Conservation (phyloP, 129 eudicot genomes). For the Kitagawia praeruptora region DNA sequence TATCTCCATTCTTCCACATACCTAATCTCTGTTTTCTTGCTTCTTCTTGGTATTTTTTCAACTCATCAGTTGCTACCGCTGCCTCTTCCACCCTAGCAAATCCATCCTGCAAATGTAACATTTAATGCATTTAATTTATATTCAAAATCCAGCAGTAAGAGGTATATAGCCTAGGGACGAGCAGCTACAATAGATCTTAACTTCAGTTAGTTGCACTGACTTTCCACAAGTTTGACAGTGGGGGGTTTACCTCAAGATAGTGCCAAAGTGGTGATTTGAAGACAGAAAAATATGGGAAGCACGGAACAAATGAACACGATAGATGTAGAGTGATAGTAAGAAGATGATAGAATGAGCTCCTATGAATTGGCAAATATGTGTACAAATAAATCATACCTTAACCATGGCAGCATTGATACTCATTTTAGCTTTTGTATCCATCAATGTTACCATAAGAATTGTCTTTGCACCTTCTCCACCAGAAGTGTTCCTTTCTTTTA, state of each 20-base stretch:
- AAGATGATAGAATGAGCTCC: too few relatives aligned
- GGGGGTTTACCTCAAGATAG: too few relatives aligned
- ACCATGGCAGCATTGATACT: constrained; percentile 69
- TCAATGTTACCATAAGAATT: constrained; percentile 54
- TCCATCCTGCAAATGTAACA: background rate
- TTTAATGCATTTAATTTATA: background rate
- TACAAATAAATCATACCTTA: constrained; percentile 31
- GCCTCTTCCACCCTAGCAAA: constrained; percentile 31
- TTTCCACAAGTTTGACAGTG: too few relatives aligned
- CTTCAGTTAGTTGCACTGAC: too few relatives aligned
- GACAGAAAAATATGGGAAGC: too few relatives aligned
- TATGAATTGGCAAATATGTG: too few relatives aligned
- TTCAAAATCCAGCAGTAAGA: too few relatives aligned
- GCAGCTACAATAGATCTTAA: too few relatives aligned
- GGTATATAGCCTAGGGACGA: too few relatives aligned
- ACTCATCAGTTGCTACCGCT: constrained; percentile 41
- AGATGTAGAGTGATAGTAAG: too few relatives aligned
- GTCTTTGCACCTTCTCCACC: constrained; percentile 50
- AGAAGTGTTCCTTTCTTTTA: constrained; percentile 61
- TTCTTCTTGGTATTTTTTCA: constrained; percentile 59
- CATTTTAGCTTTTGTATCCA: constrained; percentile 45
- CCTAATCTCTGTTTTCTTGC: constrained; percentile 51
- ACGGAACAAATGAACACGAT: too few relatives aligned
- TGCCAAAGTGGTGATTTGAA: too few relatives aligned
- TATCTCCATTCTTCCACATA: constrained; percentile 96